Evolutionary conservation across 768 basidiomycete genomes (phyloP).

Genomic region (Lentinus brumalis): DNA sequence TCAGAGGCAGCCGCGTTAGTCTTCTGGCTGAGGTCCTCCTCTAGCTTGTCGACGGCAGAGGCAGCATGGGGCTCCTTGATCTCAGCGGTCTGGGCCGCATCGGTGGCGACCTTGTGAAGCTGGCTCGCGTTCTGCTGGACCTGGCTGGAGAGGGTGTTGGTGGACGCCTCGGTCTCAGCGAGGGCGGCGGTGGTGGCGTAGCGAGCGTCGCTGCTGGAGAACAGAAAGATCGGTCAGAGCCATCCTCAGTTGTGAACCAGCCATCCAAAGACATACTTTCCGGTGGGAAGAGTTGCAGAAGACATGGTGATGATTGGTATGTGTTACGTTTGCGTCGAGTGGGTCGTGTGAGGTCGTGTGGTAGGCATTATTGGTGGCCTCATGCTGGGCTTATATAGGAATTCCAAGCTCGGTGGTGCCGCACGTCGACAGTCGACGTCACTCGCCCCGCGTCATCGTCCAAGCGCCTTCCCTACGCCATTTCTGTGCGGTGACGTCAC

Average conservation of each 20-base stretch:
- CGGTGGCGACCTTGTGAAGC: constrained; percentile 46
- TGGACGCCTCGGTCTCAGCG: constrained; percentile 52
- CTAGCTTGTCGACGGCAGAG: constrained; percentile 32
- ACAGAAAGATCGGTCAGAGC: neutral
- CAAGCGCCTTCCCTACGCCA: neutral
- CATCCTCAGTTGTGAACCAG: constrained; percentile 2
- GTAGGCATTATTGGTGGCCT: neutral
- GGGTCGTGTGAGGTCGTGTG: neutral
- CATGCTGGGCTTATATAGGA: too few species aligned
- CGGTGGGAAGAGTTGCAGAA: constrained; percentile 16
- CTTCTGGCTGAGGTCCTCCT: constrained; percentile 34
- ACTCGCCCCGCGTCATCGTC: constrained; percentile 5
- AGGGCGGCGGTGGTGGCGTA: constrained; percentile 57
- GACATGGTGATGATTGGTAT: constrained; percentile 14
- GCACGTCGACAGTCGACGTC: constrained; percentile 14
- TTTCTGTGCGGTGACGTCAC: neutral
- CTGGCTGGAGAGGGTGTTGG: constrained; percentile 40
- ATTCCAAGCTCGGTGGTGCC: neutral
- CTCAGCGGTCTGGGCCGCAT: constrained; percentile 56
- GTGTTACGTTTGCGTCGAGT: neutral
- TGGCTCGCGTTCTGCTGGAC: constrained; percentile 50
- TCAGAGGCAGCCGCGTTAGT: constrained; percentile 58
- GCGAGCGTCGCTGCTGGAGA: constrained; percentile 32
- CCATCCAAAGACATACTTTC: constrained; percentile 13
- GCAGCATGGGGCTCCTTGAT: constrained; percentile 31